These are phyloP conservation scores for Aspergillus carbonarius DNA, from an alignment of 2,329 filamentous ascomycete species.

Conservation along the genomic window DNA sequence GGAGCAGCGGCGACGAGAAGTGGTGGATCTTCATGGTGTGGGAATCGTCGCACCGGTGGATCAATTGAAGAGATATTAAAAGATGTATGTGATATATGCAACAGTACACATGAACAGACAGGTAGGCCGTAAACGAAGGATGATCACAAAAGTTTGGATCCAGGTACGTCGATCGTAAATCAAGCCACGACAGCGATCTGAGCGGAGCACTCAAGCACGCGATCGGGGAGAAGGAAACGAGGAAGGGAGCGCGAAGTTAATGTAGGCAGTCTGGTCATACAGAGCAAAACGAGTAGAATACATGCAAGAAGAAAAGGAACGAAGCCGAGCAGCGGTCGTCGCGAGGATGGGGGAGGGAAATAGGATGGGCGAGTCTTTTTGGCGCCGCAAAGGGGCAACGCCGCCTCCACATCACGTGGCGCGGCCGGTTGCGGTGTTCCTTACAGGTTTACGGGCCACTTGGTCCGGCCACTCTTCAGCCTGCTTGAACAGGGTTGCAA, in stretches of 20 bases:
- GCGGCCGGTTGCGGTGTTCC: slow-evolving; percentile 13
- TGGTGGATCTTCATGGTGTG: slow-evolving; percentile 2
- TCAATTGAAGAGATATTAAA: not conserved
- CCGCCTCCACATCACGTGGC: slow-evolving; percentile 16
- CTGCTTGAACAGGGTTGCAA: too few species aligned
- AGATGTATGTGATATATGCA: not conserved
- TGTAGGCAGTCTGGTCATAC: not conserved
- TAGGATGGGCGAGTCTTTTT: slow-evolving; percentile 4
- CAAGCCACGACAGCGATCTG: slow-evolving; percentile 15
- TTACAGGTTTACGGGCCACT: not conserved
- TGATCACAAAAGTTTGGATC: not conserved
- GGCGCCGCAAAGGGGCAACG: slow-evolving; percentile 21
- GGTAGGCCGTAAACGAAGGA: not conserved
- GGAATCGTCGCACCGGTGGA: not conserved
- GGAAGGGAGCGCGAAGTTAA: not conserved
- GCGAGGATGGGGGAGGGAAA: slow-evolving; percentile 6
- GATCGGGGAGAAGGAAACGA: not conserved
- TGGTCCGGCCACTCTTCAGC: not conserved
- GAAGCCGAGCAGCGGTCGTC: slow-evolving; percentile 10
- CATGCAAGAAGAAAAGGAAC: not conserved
- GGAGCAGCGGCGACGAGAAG: slow-evolving; percentile 29
- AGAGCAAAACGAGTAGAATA: not conserved
- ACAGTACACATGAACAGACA: slow-evolving; percentile 4
- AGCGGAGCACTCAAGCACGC: not conserved
- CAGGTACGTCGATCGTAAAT: slow-evolving; percentile 9